Evolutionary conservation across 2,329 filamentous ascomycete species (phyloP), one percentile per base, ranked within the genome.

Genomic region (Magnaporthales sp.): DNA sequence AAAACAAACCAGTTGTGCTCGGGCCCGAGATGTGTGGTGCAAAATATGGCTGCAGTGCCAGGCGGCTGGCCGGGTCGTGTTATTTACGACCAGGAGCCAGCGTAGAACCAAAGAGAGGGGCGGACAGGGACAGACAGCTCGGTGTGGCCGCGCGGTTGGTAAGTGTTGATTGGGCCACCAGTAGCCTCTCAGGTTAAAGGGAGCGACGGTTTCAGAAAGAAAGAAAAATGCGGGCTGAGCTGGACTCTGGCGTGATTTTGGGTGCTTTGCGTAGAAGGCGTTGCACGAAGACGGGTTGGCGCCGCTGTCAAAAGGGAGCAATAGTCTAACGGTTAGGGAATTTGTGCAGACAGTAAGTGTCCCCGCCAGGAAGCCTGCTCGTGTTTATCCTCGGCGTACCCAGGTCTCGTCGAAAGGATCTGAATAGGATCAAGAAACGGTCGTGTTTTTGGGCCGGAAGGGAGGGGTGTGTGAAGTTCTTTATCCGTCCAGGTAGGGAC

Each of bases 51-150:
- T 65, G 38, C n/a, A 27, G 19, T 65, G 27, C 63, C 63, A 56
- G 63, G 27, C 46, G 10, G 54, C 54, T 22, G 63, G 63, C 63
- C 29, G 27, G 46, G 38, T 58, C 38, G 63, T 27, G 38, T n/a
- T 64, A 54, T 51, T 64, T 64, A 64, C 62, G 31, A 27, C 60
- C 26, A 62, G 27, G n/a, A 29, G 27, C 60, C 27, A 62, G 60
- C 22, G 26, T 10, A 31, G 13, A 62, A 62, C 2, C 15, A 29
- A n/a, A n/a, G 5, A 31, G 60, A 3, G 4, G 11, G 19, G 4
- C 24, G 27, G n/a, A 58, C 4, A 26, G 11, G 22, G n/a, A 26
- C 32, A 7, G 32, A 8, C 54, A 26, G 24, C 54, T 46, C 38
- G n/a, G 38, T 6, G n/a, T 1, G 38, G 38, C 38, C 38, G 19